A percentile compares a stretch with the other conserved stretches of the same genome.
Conservation (phyloP, 345 rosid species). For the Gossypium turneri region DNA sequence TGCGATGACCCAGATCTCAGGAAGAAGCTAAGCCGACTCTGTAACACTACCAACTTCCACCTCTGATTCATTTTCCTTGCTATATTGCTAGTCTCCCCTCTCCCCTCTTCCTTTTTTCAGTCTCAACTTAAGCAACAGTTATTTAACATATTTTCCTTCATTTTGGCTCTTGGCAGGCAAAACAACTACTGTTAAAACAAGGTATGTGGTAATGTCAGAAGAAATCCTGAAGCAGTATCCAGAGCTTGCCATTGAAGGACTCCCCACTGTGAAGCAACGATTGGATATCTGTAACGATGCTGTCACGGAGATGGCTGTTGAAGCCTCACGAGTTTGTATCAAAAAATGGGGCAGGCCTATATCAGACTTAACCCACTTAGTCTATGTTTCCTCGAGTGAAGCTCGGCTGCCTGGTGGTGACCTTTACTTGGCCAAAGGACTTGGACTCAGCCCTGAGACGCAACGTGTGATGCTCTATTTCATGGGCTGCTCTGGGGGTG, state of each 20-base stretch:
- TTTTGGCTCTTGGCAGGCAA: conserved; percentile 48
- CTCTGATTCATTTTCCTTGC: background rate
- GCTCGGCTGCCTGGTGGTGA: conserved; percentile 93
- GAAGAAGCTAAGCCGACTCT: conserved; percentile 79
- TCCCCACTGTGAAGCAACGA: conserved; percentile 78
- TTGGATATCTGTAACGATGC: conserved; percentile 77
- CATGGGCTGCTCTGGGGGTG: conserved; percentile 91
- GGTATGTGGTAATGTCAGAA: conserved; percentile 95
- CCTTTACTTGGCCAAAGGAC: conserved; percentile 75
- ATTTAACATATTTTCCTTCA: conserved; percentile 8
- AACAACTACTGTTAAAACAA: conserved; percentile 91
- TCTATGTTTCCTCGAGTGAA: conserved; percentile 96
- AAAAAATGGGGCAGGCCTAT: conserved; percentile 72
- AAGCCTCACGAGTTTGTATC: conserved; percentile 77
- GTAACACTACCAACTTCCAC: conserved; percentile 34
- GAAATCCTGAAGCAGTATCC: conserved; percentile 84
- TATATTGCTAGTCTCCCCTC: background rate
- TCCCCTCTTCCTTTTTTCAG: too few species aligned
- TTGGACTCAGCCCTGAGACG: conserved; percentile 72
- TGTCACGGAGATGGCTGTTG: conserved; percentile 84
- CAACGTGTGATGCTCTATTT: conserved; percentile 85
- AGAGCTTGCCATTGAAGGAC: conserved; percentile 75
- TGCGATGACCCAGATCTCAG: conserved; percentile 91
- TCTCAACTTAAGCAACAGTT: background rate
- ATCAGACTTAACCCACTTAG: conserved; percentile 83